Evolutionary conservation across 441 rosid species (phyloP).

Genomic region (Isatis lusitanica): DNA sequence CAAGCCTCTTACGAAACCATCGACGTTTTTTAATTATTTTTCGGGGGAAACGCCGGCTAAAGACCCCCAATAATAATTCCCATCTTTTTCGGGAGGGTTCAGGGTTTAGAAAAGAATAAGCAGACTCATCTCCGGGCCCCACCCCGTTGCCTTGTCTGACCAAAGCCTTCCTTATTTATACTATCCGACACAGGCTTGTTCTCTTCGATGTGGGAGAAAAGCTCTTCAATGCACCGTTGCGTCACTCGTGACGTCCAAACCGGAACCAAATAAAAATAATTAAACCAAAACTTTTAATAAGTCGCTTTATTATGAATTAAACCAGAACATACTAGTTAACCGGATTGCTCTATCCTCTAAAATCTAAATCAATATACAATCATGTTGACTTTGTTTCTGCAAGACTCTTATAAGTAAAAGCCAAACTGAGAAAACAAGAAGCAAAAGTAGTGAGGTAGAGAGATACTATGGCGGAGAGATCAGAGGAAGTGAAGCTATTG

Average conservation of each 20-base stretch:
- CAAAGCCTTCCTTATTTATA: neutral
- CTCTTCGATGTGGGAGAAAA: conserved; percentile 28
- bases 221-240: neutral
- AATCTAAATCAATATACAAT: too few relatives aligned
- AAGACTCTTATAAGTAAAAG: neutral
- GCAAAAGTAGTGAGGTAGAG: neutral
- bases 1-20: conserved; percentile 10
- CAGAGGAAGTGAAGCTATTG: conserved; percentile 26
- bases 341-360: too few relatives aligned
- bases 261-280: neutral
- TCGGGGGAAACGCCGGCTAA: conserved; percentile 37
- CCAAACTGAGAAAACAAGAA: neutral
- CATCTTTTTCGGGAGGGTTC: neutral
- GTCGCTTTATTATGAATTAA: too few relatives aligned
- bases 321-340: too few relatives aligned
- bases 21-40: conserved; percentile 15
- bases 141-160: neutral
- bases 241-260: conserved; percentile 17
- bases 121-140: conserved; percentile 21
- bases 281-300: neutral
- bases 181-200: neutral
- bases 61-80: conserved; percentile 9
- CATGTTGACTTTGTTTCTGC: neutral
- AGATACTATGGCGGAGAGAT: conserved; percentile 11
- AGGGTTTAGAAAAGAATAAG: conserved; percentile 14